These are phyloP conservation scores for Hyaloraphidium curvatum DNA, from an alignment of 192 early-diverging fungal species.

Conservation along the genomic window DNA sequence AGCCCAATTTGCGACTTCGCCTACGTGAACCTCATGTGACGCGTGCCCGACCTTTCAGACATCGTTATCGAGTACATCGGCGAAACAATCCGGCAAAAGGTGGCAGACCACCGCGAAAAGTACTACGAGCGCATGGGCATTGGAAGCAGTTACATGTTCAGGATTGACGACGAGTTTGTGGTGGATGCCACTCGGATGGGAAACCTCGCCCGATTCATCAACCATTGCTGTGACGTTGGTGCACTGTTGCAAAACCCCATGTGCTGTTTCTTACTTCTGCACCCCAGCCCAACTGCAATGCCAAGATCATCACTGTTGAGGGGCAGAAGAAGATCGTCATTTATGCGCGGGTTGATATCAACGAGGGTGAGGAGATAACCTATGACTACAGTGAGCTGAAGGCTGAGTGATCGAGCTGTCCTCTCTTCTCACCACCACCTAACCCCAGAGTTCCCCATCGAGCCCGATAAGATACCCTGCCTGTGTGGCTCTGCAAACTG, in stretches of 20 bases:
- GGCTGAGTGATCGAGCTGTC: slow-evolving; percentile 4
- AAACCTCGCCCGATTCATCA: slow-evolving; percentile 93
- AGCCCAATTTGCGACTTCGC: background rate
- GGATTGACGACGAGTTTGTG: slow-evolving; percentile 84
- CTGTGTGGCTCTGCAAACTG: slow-evolving; percentile 73
- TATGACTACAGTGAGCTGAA: slow-evolving; percentile 81
- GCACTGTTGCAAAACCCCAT: background rate
- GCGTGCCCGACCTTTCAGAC: background rate
- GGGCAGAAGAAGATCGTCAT: slow-evolving; percentile 93
- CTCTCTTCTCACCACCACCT: background rate
- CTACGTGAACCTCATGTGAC: background rate
- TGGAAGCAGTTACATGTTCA: slow-evolving; percentile 81
- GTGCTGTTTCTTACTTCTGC: slow-evolving; percentile 1
- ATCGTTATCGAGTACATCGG: slow-evolving; percentile 2
- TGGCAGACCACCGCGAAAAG: slow-evolving; percentile 83
- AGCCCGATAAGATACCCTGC: slow-evolving; percentile 95
- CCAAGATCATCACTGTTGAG: slow-evolving; percentile 80
- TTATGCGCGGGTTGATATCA: slow-evolving; percentile 86
- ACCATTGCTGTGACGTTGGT: slow-evolving; percentile 84
- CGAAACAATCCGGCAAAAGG: slow-evolving; percentile 9
- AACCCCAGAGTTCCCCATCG: slow-evolving; percentile 43
- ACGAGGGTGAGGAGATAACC: slow-evolving; percentile 91
- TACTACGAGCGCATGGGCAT: slow-evolving; percentile 86
- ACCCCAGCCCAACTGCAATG: slow-evolving; percentile 92
- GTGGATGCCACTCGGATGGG: slow-evolving; percentile 97